Evolutionary conservation across 495 filamentous ascomycete genomes (phyloP), one percentile per base, ranked within the genome.

Genomic region (Penicillium riverlandense): DNA sequence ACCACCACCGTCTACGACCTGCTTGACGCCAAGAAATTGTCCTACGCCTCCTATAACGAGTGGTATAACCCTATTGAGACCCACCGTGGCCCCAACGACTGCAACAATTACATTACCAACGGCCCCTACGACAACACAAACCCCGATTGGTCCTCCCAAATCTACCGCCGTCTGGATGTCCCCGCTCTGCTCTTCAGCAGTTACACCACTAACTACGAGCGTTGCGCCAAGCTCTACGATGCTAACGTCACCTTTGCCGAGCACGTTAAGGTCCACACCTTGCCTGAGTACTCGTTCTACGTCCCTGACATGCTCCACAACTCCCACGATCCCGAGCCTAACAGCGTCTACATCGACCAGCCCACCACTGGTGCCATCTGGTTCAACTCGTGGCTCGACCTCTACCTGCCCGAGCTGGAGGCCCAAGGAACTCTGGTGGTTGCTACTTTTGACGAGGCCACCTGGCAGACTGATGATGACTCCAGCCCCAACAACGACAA

Each of bases 291-390:
- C 41, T 45, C 50, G 2, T 53, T 29, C 46, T 53, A 53, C 40
- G 47, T 53, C 7, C 50, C 50, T 6, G 50, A 53, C 28, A 53
- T 53, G 46, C 40, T 53, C 16, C 41, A 50, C 40, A 53, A 49
- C 32, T 40, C 40, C 36, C 50, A 53, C 32, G 50, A 53, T 11
- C 50, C 50, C n/a, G 32, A 35, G 15, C 49, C 50, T 6, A 15
- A 53, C 14, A 50, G 46, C 45, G 30, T 45, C 41, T 50, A 53
- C 41, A n/a, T 44, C 35, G 11, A 53, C 37, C 46, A 53, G 46
- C 41, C 50, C 1, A 49, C 13, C 10, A 45, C 46, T 2, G 35
- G 15, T 3, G 46, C 40, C 11, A 5, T 27, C 1, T 53, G 46
- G 50, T 29, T 50, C 30, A 53, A 50, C 46, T 33, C 50, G 4